These are phyloP conservation scores for Acanthamoeba triangularis DNA, from an alignment of 208 protist genomes.

Conservation along the genomic window DNA sequence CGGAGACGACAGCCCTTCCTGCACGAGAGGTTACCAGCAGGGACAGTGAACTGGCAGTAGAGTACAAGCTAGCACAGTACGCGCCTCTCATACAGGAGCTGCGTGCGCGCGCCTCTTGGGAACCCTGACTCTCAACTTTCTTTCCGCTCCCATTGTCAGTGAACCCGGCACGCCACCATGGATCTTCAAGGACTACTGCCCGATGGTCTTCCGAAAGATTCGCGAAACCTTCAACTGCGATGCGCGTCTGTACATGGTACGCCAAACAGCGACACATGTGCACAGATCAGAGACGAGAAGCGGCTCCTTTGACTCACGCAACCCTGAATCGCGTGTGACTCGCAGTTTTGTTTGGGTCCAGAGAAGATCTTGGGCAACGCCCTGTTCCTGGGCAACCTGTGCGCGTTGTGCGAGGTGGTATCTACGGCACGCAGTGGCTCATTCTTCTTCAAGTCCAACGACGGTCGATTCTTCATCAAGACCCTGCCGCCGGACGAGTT, in stretches of 20 bases:
- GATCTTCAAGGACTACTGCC: constrained; percentile 73
- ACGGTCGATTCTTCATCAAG: constrained; percentile 74
- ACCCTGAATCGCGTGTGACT: not conserved
- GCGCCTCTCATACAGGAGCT: not conserved
- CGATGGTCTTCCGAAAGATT: constrained; percentile 75
- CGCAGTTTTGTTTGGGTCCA: constrained; percentile 77
- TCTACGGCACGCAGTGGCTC: constrained; percentile 75
- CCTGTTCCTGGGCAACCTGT: constrained; percentile 74
- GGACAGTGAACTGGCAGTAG: constrained; percentile 50
- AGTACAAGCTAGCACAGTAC: constrained; percentile 76
- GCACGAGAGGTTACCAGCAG: constrained; percentile 38
- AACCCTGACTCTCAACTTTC: not conserved
- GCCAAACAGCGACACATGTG: not conserved
- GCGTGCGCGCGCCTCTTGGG: not conserved
- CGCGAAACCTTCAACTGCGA: constrained; percentile 68
- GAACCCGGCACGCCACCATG: constrained; percentile 50
- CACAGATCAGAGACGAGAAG: not conserved
- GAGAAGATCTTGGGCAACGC: constrained; percentile 78
- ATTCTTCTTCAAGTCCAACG: constrained; percentile 79
- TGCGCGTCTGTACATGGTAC: constrained; percentile 68
- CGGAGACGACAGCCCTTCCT: constrained; percentile 62
- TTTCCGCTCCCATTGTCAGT: not conserved
- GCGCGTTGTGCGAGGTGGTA: constrained; percentile 77
- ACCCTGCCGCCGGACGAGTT: constrained; percentile 77
- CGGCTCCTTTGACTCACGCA: not conserved